Evolutionary conservation across 75 land plant genomes (phyloP).

Genomic region (Gnetum montanum): DNA sequence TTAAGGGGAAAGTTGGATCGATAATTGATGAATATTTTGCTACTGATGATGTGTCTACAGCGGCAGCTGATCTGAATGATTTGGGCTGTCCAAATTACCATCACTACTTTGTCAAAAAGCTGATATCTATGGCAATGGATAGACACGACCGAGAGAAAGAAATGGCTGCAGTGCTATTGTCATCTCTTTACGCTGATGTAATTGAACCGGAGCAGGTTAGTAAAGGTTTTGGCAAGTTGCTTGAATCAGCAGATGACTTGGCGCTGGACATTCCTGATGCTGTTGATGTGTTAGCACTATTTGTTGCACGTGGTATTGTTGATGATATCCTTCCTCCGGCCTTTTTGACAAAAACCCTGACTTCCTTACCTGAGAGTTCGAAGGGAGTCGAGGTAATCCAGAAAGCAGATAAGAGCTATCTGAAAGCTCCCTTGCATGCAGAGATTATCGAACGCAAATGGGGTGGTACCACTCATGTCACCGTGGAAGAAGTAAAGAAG

Average conservation of each 20-base stretch:
- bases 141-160: slow-evolving; percentile 83
- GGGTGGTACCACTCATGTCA: slow-evolving; percentile 73
- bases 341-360: slow-evolving; percentile 39
- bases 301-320: slow-evolving; percentile 77
- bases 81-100: slow-evolving; percentile 60
- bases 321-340: slow-evolving; percentile 82
- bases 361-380: slow-evolving; percentile 35
- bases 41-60: slow-evolving; percentile 32
- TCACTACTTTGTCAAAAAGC: slow-evolving; percentile 64
- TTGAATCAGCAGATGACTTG: slow-evolving; percentile 70
- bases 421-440: slow-evolving; percentile 74
- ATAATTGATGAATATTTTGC: slow-evolving; percentile 38
- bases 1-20: slow-evolving; percentile 21
- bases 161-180: slow-evolving; percentile 77
- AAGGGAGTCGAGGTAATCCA: slow-evolving; percentile 47
- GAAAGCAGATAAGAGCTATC: slow-evolving; percentile 73
- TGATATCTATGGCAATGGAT: slow-evolving; percentile 84
- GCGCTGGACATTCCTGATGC: slow-evolving; percentile 73
- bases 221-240: slow-evolving; percentile 54
- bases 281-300: slow-evolving; percentile 64
- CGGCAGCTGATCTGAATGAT: slow-evolving; percentile 38
- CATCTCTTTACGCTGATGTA: slow-evolving; percentile 68
- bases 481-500: slow-evolving; percentile 78
- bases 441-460: slow-evolving; percentile 63
- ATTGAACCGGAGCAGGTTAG: slow-evolving; percentile 51